These are phyloP conservation scores for Suillus placidus DNA, from an alignment of 768 basidiomycete genomes.

Conservation along the genomic window DNA sequence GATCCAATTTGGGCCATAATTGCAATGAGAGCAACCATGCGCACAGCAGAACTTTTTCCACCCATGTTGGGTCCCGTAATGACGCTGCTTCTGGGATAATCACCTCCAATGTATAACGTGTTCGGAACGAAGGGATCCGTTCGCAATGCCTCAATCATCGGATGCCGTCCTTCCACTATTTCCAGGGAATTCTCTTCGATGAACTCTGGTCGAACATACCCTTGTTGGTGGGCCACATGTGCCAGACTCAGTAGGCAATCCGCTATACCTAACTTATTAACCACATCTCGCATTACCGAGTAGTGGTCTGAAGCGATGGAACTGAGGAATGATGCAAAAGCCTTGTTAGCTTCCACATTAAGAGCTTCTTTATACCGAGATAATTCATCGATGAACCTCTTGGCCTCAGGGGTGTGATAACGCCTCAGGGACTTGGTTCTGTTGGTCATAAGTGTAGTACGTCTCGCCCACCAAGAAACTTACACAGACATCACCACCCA, in stretches of 20 bases:
- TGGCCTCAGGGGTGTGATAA: slow-evolving; percentile 75
- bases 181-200: slow-evolving; percentile 67
- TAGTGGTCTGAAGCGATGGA: slow-evolving; percentile 75
- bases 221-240: slow-evolving; percentile 70
- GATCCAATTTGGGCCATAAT: slow-evolving; percentile 89
- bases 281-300: slow-evolving; percentile 67
- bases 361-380: slow-evolving; percentile 77
- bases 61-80: slow-evolving; percentile 91
- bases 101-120: slow-evolving; percentile 64
- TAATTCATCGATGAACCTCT: slow-evolving; percentile 64
- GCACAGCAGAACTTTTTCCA: slow-evolving; percentile 82
- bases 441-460: slow-evolving; percentile 11
- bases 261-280: slow-evolving; percentile 78
- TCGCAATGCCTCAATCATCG: slow-evolving; percentile 83
- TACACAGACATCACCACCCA: slow-evolving; percentile 76
- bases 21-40: slow-evolving; percentile 76
- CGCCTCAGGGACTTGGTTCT: slow-evolving; percentile 76
- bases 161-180: slow-evolving; percentile 86
- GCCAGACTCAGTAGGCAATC: slow-evolving; percentile 91
- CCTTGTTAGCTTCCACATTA: slow-evolving; percentile 62
- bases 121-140: slow-evolving; percentile 89
- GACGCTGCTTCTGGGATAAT: slow-evolving; percentile 56
- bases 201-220: slow-evolving; percentile 80
- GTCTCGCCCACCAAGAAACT: not conserved
- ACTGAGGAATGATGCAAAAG: slow-evolving; percentile 67